Evolutionary conservation across 192 early-diverging fungal species (phyloP), one percentile per base, ranked within the genome.

Genomic region (Entophlyctis luteolus): DNA sequence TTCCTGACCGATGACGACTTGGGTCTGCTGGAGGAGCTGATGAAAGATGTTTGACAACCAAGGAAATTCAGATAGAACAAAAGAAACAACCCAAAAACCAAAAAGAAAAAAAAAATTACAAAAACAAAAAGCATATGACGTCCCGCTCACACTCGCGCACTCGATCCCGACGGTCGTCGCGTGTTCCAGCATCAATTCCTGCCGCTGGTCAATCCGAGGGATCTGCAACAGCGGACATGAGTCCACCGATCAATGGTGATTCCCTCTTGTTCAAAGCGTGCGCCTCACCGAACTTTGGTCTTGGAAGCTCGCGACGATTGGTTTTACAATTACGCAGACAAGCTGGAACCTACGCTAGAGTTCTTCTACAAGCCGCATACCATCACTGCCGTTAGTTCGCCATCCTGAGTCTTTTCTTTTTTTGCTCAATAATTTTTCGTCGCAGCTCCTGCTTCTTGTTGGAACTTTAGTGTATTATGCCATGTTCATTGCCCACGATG

Each of bases 361-460:
- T 75, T 81, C 45, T 76, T 81, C 42, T 81, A 81, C 70, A 77
- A 72, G 50, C 79, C 79, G 3, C 59, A 71, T 33, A 81, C 71
- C 2, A 36, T 81, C 20, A 36, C 70, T 27, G 55, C 75, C 48
- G 68, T 81, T 31, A 8, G 68, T 42, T n/a, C 37, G 33, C 18
- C 27, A 12, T 25, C 27, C 8, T 28, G 27, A 14, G 28, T 27
- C 39, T 10, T 10, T 48, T 29, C 39, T 10, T 48, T 8, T 14
- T 1, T 16, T 27, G 20, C 34, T 45, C 48, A 56, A 54, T 1
- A 18, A 18, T 5, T 27, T 5, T 25, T 22, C 5, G 8, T 42
- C 42, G 8, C 65, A 76, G 75, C 67, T 76, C 29, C 23, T 76
- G 35, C 23, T 72, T 25, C 66, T 74, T 37, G 59, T 81, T 25